Conservation (phyloP, 2,329 filamentous ascomycete genomes). For the Cercospora sp. region DNA sequence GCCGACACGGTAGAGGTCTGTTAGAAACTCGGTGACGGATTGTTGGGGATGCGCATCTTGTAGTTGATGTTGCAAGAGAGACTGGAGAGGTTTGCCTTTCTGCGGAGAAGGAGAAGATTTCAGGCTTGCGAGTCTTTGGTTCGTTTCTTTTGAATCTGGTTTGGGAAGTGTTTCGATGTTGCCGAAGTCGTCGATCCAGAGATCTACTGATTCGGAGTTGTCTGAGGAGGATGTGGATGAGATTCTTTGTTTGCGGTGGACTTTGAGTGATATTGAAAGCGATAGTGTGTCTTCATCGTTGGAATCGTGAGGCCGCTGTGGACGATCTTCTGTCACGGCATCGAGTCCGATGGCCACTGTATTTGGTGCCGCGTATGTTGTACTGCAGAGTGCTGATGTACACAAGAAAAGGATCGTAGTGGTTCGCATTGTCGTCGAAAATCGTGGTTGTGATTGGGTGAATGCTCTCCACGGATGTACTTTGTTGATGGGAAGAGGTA, state of each 20-base stretch:
- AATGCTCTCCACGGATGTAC: not conserved
- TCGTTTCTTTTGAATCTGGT: not conserved
- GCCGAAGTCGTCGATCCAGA: slow-evolving; percentile 21
- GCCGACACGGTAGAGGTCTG: not conserved
- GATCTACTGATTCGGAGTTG: not conserved
- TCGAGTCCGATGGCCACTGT: slow-evolving; percentile 2
- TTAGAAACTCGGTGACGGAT: not conserved
- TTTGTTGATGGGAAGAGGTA: not conserved
- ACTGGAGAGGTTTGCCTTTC: not conserved
- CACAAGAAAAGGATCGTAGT: slow-evolving; percentile 4
- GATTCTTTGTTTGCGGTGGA: not conserved
- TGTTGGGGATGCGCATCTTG: not conserved
- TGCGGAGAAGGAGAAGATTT: not conserved
- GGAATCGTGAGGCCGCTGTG: not conserved
- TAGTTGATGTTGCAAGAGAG: not conserved
- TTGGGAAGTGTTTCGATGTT: slow-evolving; percentile 13
- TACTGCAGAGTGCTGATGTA: slow-evolving; percentile 1
- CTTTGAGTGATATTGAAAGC: not conserved
- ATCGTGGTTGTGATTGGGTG: not conserved
- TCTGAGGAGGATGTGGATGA: not conserved
- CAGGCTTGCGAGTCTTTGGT: not conserved
- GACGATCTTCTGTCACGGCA: slow-evolving; percentile 5
- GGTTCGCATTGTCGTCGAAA: not conserved
- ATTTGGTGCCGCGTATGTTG: slow-evolving; percentile 2
- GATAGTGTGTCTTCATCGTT: not conserved